These are phyloP conservation scores for Hortiboletus campestris DNA, from an alignment of 768 basidiomycete species.

Conservation along the genomic window DNA sequence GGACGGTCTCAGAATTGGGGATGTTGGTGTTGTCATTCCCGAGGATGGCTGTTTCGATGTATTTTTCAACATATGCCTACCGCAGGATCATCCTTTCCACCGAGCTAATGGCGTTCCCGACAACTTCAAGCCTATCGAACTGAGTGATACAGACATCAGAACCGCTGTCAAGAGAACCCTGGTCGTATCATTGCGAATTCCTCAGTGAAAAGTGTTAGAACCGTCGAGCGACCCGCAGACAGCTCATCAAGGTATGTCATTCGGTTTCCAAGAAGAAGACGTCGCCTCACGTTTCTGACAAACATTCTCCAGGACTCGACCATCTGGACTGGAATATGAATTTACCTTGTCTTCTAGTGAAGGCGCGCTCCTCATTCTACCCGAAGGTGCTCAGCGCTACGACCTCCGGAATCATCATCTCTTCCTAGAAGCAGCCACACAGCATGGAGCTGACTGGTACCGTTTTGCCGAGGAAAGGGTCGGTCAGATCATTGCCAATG, in stretches of 20 bases:
- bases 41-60: slow-evolving; percentile 1
- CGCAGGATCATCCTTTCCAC: slow-evolving; percentile 25
- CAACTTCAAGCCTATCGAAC: slow-evolving; percentile 22
- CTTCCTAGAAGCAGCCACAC: slow-evolving; percentile 18
- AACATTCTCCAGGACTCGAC: not conserved
- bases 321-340: not conserved
- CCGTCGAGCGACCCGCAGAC: not conserved
- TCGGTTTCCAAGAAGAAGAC: too few relatives aligned
- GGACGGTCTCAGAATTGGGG: slow-evolving; percentile 33
- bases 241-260: not conserved
- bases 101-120: slow-evolving; percentile 22
- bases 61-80: slow-evolving; percentile 23
- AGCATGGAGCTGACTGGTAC: slow-evolving; percentile 29
- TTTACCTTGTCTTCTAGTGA: slow-evolving; percentile 16
- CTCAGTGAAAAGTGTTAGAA: slow-evolving; percentile 1
- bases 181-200: slow-evolving; percentile 3
- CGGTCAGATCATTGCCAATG: slow-evolving; percentile 17
- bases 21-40: slow-evolving; percentile 31
- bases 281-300: not conserved
- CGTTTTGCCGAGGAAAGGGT: slow-evolving; percentile 18
- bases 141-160: slow-evolving; percentile 4
- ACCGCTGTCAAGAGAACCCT: not conserved
- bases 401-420: slow-evolving; percentile 19
- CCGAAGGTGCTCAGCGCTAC: slow-evolving; percentile 25
- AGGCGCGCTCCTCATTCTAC: slow-evolving; percentile 32